A percentile compares a stretch with the other conserved stretches of the same genome.
Conservation (phyloP, 2,329 filamentous ascomycete genomes). For the Pezicula neosporulosa region DNA sequence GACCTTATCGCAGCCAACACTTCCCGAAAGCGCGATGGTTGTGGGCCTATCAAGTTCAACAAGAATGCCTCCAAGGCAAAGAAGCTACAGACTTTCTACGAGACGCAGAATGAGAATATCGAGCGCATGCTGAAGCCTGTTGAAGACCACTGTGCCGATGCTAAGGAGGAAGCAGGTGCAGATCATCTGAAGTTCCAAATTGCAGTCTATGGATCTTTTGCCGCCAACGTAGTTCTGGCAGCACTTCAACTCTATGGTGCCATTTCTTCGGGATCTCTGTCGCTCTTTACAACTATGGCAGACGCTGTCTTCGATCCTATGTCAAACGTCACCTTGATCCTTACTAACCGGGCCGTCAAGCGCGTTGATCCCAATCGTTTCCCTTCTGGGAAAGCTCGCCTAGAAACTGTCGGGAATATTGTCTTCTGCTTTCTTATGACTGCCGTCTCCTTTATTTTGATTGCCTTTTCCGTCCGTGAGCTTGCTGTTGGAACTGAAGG, state of each 20-base stretch:
- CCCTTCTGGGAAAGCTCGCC: conserved; percentile 86
- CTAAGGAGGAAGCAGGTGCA: conserved; percentile 70
- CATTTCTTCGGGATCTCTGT: conserved; percentile 81
- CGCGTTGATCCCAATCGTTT: conserved; percentile 83
- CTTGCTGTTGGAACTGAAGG: conserved; percentile 48
- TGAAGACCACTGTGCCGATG: conserved; percentile 82
- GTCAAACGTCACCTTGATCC: conserved; percentile 82
- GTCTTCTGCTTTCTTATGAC: conserved; percentile 97
- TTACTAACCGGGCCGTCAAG: conserved; percentile 84
- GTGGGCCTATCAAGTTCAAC: conserved; percentile 30
- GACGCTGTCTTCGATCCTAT: conserved; percentile 92
- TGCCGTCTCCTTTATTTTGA: conserved; percentile 84
- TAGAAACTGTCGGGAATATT: conserved; percentile 95
- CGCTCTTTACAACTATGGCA: conserved; percentile 95
- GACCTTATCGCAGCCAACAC: conserved; percentile 76
- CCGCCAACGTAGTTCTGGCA: conserved; percentile 76
- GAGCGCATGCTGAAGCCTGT: conserved; percentile 88
- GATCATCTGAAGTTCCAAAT: conserved; percentile 76
- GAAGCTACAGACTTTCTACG: conserved; percentile 75
- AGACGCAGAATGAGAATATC: conserved; percentile 89
- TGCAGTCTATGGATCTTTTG: conserved; percentile 65
- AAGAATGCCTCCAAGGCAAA: conserved; percentile 35
- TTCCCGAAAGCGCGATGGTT: conserved; percentile 66
- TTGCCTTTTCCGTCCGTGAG: conserved; percentile 79
- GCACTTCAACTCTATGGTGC: conserved; percentile 86